A percentile compares a stretch with the other conserved stretches of the same genome.
These are phyloP conservation scores for Ascoidea tarda DNA, from an alignment of 805 yeast genomes.

Conservation along the genomic window DNA sequence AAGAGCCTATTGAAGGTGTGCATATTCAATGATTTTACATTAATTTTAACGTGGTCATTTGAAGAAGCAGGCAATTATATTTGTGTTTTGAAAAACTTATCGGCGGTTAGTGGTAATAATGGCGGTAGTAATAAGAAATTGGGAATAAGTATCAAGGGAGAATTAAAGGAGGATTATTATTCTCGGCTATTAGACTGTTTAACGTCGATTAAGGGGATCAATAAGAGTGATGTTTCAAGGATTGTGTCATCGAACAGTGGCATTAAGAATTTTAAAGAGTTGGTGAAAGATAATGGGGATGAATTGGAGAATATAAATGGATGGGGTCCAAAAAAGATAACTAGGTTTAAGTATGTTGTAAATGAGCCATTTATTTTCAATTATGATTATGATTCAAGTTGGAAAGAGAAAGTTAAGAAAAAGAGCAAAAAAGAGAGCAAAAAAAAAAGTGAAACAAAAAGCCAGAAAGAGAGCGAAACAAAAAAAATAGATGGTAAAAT, in stretches of 20 bases:
- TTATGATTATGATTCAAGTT: slow-evolving; percentile 17
- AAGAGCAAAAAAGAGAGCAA: neutral
- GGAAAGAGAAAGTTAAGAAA: neutral
- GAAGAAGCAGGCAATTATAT: slow-evolving; percentile 30
- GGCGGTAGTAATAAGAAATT: slow-evolving; percentile 16
- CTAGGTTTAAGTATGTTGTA: slow-evolving; percentile 24
- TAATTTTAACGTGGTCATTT: slow-evolving; percentile 28
- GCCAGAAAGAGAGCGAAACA: neutral
- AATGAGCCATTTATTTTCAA: slow-evolving; percentile 38
- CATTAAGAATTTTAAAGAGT: slow-evolving; percentile 17
- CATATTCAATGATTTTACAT: slow-evolving; percentile 25
- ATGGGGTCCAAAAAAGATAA: slow-evolving; percentile 31
- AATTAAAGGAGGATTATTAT: slow-evolving; percentile 27
- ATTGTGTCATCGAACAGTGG: slow-evolving; percentile 31
- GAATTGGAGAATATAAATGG: slow-evolving; percentile 27
- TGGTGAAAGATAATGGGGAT: slow-evolving; percentile 6
- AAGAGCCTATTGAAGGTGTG: slow-evolving; percentile 25
- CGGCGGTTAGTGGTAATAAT: neutral
- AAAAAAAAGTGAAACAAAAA: neutral
- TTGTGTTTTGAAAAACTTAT: slow-evolving; percentile 2
- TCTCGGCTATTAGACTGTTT: slow-evolving; percentile 29
- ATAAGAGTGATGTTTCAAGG: slow-evolving; percentile 40
- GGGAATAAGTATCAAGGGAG: slow-evolving; percentile 23
- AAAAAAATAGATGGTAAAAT: slow-evolving; percentile 18
- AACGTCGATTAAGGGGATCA: slow-evolving; percentile 31